Evolutionary conservation across 257 asterid genomes (phyloP), one percentile per base, ranked within the genome.

Genomic region (Gynochthodes officinalis): DNA sequence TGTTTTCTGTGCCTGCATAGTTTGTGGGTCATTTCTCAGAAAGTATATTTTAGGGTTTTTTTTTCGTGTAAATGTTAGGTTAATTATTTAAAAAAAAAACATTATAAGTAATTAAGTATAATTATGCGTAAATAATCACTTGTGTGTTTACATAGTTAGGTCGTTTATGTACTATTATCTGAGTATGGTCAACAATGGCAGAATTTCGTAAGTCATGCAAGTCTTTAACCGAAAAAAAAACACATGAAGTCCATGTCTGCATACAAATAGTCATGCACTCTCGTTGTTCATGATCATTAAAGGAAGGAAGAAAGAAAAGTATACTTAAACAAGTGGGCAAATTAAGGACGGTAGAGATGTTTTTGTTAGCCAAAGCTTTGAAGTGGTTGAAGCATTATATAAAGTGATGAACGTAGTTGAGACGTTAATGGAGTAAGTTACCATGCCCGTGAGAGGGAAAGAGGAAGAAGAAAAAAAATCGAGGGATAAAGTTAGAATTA

Each of bases 311-410:
- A n/a, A n/a, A n/a, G n/a, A n/a, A n/a, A n/a, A n/a, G n/a, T n/a
- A n/a, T n/a, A n/a, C n/a, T n/a, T 50, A 43, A 46, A 73, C 57
- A 58, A 30, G 53, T 9, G 43, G 50, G 57, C 48, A 21, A 27
- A 48, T 60, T 14, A 44, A 19, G 48, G 19, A 2, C 9, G 35
- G 67, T 3, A 42, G 44, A 54, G 62, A 71, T 76, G 52, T 71
- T 71, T 71, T 62, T 67, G 69, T 21, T 64, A 64, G 2, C 52
- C 15, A 67, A 35, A 40, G 25, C 37, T 43, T 67, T 72, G 13
- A 70, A 74, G 86, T 87, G 78, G 87, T 64, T 87, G 86, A 72
- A 77, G 64, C 81, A 75, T 75, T 83, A 74, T 55, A 78, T 77
- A 82, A 85, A 84, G 89, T 75, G 74, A 77, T 40, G 75, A 78